Evolutionary conservation across 2,329 filamentous ascomycete genomes (phyloP).

Genomic region (Purpureocillium takamizusanense): DNA sequence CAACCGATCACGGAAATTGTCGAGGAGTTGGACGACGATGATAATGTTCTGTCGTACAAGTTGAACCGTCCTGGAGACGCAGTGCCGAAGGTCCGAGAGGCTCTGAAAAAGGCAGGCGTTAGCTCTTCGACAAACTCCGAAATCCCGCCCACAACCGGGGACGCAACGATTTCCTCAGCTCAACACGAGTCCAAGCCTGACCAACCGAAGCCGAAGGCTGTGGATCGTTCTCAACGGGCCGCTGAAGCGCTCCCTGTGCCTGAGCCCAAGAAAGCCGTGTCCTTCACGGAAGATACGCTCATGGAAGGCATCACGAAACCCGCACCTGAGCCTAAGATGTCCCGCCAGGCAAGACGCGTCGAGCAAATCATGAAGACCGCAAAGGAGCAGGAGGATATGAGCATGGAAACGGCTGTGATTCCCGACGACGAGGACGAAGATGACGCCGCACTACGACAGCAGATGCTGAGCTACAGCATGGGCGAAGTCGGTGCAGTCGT

Average conservation of each 20-base stretch:
- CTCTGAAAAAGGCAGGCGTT: slow-evolving; percentile 69
- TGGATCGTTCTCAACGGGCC: background rate
- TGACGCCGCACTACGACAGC: slow-evolving; percentile 68
- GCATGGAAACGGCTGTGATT: slow-evolving; percentile 40
- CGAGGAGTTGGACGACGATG: slow-evolving; percentile 86
- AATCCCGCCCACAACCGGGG: background rate
- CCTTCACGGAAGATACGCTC: slow-evolving; percentile 50
- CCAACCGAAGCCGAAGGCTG: background rate
- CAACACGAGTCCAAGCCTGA: background rate
- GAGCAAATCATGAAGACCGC: slow-evolving; percentile 49
- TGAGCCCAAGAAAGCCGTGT: slow-evolving; percentile 46
- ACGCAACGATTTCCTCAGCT: background rate
- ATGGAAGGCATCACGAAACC: slow-evolving; percentile 19
- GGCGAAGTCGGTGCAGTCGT: slow-evolving; percentile 87
- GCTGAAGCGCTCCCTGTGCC: background rate
- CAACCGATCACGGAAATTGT: slow-evolving; percentile 83
- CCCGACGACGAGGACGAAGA: slow-evolving; percentile 70
- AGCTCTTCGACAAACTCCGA: slow-evolving; percentile 1
- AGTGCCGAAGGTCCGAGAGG: slow-evolving; percentile 59
- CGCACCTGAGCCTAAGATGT: slow-evolving; percentile 16
- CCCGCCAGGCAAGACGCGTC: slow-evolving; percentile 36
- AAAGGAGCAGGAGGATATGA: slow-evolving; percentile 41
- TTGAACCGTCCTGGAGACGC: slow-evolving; percentile 59
- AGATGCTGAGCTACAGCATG: slow-evolving; percentile 88
- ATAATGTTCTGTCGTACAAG: slow-evolving; percentile 65